These are phyloP conservation scores for Aspergillus melleus DNA, from an alignment of 2,329 filamentous ascomycete genomes.

Conservation along the genomic window DNA sequence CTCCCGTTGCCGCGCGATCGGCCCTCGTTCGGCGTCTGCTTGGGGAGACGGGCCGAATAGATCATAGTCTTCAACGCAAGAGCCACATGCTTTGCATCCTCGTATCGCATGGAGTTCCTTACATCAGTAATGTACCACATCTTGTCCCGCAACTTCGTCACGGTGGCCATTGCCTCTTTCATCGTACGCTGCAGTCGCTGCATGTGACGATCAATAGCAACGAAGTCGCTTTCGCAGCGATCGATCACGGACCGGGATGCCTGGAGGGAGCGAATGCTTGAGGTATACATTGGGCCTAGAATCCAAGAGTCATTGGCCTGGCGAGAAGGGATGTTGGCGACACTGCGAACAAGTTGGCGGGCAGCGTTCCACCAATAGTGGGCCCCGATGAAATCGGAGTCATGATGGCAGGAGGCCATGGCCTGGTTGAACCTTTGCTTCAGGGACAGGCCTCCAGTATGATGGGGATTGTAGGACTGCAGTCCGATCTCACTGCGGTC, in stretches of 20 bases:
- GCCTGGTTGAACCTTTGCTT: constrained; percentile 60
- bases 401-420: constrained; percentile 72
- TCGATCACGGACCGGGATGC: constrained; percentile 34
- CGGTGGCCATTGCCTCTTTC: constrained; percentile 70
- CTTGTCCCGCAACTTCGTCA: constrained; percentile 81
- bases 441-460: constrained; percentile 24
- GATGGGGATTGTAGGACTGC: constrained; percentile 3
- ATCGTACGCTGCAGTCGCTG: constrained; percentile 73
- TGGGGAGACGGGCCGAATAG: constrained; percentile 47
- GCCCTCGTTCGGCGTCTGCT: constrained; percentile 30
- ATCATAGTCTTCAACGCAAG: constrained; percentile 88
- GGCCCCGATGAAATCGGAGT: constrained; percentile 79
- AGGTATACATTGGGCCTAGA: constrained; percentile 70
- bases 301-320: constrained; percentile 66
- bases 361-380: constrained; percentile 84
- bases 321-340: constrained; percentile 51
- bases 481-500: constrained; percentile 47
- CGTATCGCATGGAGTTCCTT: constrained; percentile 82
- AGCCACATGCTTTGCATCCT: constrained; percentile 81
- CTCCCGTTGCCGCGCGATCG: constrained; percentile 47
- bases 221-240: constrained; percentile 52
- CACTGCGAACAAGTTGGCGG: constrained; percentile 66
- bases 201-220: constrained; percentile 80
- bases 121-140: constrained; percentile 99
- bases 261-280: constrained; percentile 42